Conservation (phyloP, 208 protist species). For the Leishmania martiniquensis region DNA sequence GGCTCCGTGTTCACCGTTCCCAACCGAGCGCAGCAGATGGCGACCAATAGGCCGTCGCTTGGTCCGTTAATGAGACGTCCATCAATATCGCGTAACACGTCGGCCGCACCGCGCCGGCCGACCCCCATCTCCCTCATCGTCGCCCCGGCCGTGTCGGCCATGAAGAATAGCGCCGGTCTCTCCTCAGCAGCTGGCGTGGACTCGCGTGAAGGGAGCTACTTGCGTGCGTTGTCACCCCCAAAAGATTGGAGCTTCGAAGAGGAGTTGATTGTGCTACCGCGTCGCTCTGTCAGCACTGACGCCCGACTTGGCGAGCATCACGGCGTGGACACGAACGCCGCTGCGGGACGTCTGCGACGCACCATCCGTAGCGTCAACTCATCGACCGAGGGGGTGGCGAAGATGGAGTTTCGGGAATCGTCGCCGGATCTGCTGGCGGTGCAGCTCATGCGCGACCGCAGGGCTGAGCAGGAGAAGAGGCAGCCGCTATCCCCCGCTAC, state of each 20-base stretch:
- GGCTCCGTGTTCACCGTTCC: conserved; percentile 74
- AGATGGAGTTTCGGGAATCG: conserved; percentile 38
- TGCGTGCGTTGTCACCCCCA: neutral
- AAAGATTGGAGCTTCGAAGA: conserved; percentile 22
- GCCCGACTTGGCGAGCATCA: conserved; percentile 26
- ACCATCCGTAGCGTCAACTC: neutral
- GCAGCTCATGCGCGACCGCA: conserved; percentile 47
- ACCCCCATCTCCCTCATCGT: conserved; percentile 28
- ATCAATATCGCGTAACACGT: conserved; percentile 25
- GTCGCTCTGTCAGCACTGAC: conserved; percentile 48
- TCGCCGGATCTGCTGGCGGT: conserved; percentile 52
- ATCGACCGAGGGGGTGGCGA: conserved; percentile 5
- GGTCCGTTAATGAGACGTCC: conserved; percentile 22
- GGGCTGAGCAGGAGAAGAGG: conserved; percentile 14
- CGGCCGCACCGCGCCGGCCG: conserved; percentile 13
- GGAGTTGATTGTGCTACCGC: conserved; percentile 44
- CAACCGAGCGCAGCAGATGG: conserved; percentile 60
- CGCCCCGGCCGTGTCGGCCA: conserved; percentile 33
- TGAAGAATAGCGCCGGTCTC: conserved; percentile 39
- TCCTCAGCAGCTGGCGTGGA: too few relatives aligned
- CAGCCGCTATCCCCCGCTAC: conserved; percentile 45
- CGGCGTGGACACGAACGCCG: neutral
- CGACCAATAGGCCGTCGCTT: conserved; percentile 40
- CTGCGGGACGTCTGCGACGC: neutral
- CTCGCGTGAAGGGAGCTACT: conserved; percentile 6